Evolutionary conservation across 2,329 filamentous ascomycete species (phyloP).

Genomic region (Pseudocercospora crystallina): DNA sequence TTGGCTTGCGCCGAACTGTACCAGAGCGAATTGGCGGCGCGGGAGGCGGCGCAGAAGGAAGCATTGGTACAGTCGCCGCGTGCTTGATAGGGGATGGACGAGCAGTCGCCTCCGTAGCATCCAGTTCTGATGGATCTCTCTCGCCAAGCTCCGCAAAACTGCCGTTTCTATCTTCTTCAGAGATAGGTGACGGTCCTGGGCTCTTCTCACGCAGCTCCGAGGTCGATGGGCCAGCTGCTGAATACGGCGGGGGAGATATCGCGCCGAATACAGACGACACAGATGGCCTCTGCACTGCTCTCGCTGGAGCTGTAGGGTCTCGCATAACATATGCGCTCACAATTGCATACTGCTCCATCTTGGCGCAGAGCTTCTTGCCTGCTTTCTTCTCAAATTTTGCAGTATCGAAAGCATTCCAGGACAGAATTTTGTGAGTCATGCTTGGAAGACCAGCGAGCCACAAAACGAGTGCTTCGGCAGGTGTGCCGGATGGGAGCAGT

Average conservation of each 20-base stretch:
- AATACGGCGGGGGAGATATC: slow-evolving; percentile 16
- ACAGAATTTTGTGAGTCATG: slow-evolving; percentile 17
- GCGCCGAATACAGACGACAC: neutral
- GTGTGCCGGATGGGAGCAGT: slow-evolving; percentile 11
- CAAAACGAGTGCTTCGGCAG: slow-evolving; percentile 16
- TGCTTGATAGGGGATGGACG: neutral
- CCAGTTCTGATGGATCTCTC: slow-evolving; percentile 9
- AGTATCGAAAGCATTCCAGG: slow-evolving; percentile 16
- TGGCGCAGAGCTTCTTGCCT: slow-evolving; percentile 17
- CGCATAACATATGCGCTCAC: slow-evolving; percentile 17
- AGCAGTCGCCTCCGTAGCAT: neutral
- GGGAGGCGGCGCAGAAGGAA: neutral
- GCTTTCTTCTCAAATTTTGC: slow-evolving; percentile 20
- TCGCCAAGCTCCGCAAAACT: slow-evolving; percentile 3
- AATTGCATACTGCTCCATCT: slow-evolving; percentile 19
- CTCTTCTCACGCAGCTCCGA: neutral
- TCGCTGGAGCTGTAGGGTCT: neutral
- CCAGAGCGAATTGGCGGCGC: slow-evolving; percentile 1
- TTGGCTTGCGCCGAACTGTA: slow-evolving; percentile 3
- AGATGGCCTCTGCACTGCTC: neutral
- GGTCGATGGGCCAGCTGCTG: neutral
- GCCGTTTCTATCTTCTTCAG: neutral
- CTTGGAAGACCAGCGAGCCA: slow-evolving; percentile 19
- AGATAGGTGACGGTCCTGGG: neutral
- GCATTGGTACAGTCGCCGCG: slow-evolving; percentile 3